Base-by-base conservation (phyloP, 2,329 filamentous ascomycete genomes). In the Monilinia aucupariae region DNA sequence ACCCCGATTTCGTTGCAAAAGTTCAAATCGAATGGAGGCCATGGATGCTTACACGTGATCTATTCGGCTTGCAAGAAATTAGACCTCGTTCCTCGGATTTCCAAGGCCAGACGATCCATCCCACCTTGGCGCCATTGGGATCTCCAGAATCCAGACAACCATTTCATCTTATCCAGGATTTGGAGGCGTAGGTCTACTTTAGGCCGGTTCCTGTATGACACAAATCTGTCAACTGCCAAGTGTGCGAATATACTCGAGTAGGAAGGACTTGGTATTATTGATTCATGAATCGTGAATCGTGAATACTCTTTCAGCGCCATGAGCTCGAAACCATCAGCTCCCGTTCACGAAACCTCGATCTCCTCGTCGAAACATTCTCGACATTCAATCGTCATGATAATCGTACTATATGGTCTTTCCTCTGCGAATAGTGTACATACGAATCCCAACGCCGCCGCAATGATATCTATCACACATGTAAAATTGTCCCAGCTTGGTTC, bases 361-460 rank as follows among this genome's bases (percentile, higher is more conserved):
- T 56, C 41, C 41, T 47, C 39, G 15, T 47, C 49, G 59, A 61
- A 53, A 43, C 37, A 27, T 54, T 52, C 37, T 52, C 34, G 41
- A 47, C 27, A 32, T 47, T 37, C n/a, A 45, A 45, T 15, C 12
- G 27, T 22, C 39, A 25, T 61, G 34, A 54, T 34, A 43, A 10
- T 13, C 39, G 39, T 54, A 39, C 39, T 54, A 39, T 34, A 13
- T 61, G 41, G 45, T n/a, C 43, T 27, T 62, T 39, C 25, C 12
- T 55, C 53, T 55, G 25, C 20, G 32, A 56, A 17, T 39, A 30
- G 32, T 56, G 25, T 48, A 63, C 27, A 61, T 54, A 43, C 32
- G 51, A 32, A 59, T 51, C 34, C 55, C 47, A 73, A 72, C 70
- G 70, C 71, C 71, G 54, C 62, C 66, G 68, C 70, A 66, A 72